A percentile compares a stretch with the other conserved stretches of the same genome.
Conservation (phyloP, 2,329 filamentous ascomycete species). For the Exophiala bonariae region DNA sequence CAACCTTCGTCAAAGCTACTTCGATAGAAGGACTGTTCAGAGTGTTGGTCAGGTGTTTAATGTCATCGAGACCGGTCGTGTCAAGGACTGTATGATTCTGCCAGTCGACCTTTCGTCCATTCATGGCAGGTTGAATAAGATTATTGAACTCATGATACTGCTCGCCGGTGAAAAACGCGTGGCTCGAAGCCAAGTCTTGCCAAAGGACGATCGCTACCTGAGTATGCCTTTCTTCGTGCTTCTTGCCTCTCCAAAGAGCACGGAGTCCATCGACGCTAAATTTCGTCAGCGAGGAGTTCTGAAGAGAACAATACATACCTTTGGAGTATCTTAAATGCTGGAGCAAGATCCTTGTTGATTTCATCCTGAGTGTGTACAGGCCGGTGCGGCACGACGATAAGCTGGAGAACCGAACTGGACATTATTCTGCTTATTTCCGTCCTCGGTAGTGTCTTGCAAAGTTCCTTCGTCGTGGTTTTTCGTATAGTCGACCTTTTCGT, state of each 20-base stretch:
- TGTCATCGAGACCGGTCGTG: conserved; percentile 6
- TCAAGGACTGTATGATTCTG: conserved; percentile 13
- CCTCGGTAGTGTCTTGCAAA: too few relatives aligned
- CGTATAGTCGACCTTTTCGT: too few relatives aligned
- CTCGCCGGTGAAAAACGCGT: conserved; percentile 14
- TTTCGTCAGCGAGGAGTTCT: neutral
- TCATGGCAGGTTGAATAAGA: conserved; percentile 16
- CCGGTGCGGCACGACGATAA: conserved; percentile 17
- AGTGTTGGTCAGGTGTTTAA: conserved; percentile 4
- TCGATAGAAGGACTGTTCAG: conserved; percentile 13
- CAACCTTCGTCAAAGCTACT: conserved; percentile 17
- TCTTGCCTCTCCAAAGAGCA: conserved; percentile 13
- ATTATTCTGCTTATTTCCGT: neutral
- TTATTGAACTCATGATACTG: conserved; percentile 13
- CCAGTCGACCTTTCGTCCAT: conserved; percentile 14
- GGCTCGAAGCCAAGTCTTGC: conserved; percentile 12
- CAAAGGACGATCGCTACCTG: conserved; percentile 11
- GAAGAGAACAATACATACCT: neutral
- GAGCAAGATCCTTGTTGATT: conserved; percentile 14
- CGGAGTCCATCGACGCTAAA: conserved; percentile 11
- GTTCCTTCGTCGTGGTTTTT: too few relatives aligned
- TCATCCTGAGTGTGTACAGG: conserved; percentile 14
- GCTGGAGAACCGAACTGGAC: conserved; percentile 3
- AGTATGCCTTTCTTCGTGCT: conserved; percentile 18
- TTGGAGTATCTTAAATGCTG: conserved; percentile 11